Percentiles rank a stretch among this genome's conserved stretches.
These are phyloP conservation scores for Alternaria sp. DNA, from an alignment of 2,329 filamentous ascomycete species.

Conservation along the genomic window DNA sequence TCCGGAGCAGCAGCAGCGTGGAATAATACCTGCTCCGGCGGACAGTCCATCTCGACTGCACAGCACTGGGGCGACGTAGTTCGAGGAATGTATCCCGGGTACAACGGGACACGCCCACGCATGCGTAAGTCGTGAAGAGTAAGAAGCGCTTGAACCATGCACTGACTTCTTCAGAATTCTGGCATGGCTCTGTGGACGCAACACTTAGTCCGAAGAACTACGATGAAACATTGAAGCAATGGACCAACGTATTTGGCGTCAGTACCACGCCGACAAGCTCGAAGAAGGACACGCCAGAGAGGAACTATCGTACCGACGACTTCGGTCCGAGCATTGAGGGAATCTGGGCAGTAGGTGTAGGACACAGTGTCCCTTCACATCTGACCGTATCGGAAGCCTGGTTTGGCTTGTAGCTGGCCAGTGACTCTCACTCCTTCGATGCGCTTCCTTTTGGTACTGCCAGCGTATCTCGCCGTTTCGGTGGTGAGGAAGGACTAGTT, in stretches of 20 bases:
- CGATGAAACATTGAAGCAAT: constrained; percentile 59
- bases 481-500: constrained; percentile 21
- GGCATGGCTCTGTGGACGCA: constrained; percentile 63
- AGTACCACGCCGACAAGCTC: constrained; percentile 33
- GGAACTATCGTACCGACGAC: constrained; percentile 42
- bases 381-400: constrained; percentile 39
- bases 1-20: constrained; percentile 57
- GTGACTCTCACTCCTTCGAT: constrained; percentile 27
- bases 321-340: constrained; percentile 39
- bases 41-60: constrained; percentile 57
- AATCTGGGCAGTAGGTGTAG: constrained; percentile 42
- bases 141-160: neutral
- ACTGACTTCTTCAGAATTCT: constrained; percentile 56
- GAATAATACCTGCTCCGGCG: constrained; percentile 63
- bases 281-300: constrained; percentile 40
- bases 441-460: constrained; percentile 32
- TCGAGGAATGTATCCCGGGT: constrained; percentile 61
- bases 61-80: constrained; percentile 61
- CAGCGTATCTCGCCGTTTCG: constrained; percentile 30
- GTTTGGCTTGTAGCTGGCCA: constrained; percentile 35
- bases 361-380: constrained; percentile 39
- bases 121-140: constrained; percentile 48
- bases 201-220: constrained; percentile 64
- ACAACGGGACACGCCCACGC: constrained; percentile 60
- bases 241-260: constrained; percentile 45